Evolutionary conservation across 2,329 filamentous ascomycete genomes (phyloP), one percentile per base, ranked within the genome.

Genomic region (Exutisphaerella laricina): DNA sequence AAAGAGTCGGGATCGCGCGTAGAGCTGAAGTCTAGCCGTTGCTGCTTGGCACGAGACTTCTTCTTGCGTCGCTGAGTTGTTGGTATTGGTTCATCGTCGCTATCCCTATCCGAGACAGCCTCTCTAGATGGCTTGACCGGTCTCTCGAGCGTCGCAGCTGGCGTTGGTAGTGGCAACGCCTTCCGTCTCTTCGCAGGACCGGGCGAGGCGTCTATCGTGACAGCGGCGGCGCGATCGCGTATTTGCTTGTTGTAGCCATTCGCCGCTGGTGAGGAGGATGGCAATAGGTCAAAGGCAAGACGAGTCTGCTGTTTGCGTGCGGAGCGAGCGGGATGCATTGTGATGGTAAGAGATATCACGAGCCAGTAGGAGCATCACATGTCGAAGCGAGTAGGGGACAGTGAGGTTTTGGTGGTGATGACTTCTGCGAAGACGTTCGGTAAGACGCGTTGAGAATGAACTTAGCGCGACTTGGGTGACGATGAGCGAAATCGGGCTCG

Each of bases 221-320:
- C 62, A 23, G 59, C 56, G 3, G 62, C 63, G 14, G 64, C 62
- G 12, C 61, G 53, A 30, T 61, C 54, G 43, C 55, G 54, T 28
- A 64, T 60, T 41, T 63, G 60, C 18, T 53, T 40, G 25, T 62
- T 52, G 20, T 64, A 60, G 14, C 53, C 42, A 18, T 63, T 46
- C 4, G 61, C 54, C 13, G 60, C 61, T 12, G 66, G 64, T 4
- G 67, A 68, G 0, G 66, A 65, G 9, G 67, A 64, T 5, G 66
- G 57, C 4, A 68, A 45, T 4, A 68, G 64, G 1, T 66, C 69
- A 56, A 72, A 72, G 36, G 58, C 61, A 14, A 73, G 57, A 18
- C 66, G 66, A 5, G 64, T 63, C 48, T 73, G 70, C 28, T 63
- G 62, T 47, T 60, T 61, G 29, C 56, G 52, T 21, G 46, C 34